These are phyloP conservation scores for Arabidopsis lyrata DNA, from an alignment of 441 rosid genomes.

Conservation along the genomic window DNA sequence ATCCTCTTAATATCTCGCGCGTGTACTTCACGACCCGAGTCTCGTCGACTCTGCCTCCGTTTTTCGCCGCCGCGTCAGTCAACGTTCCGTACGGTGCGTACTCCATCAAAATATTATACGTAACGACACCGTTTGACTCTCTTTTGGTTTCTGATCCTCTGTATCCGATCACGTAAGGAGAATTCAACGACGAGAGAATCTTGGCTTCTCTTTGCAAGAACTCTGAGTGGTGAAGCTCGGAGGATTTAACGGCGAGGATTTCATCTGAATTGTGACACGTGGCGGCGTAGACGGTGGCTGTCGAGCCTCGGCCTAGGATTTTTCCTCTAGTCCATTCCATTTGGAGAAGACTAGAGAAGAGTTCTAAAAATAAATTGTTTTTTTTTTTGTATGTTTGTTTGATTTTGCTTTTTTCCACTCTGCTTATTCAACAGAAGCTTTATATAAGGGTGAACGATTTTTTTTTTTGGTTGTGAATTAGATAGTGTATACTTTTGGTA, in stretches of 20 bases:
- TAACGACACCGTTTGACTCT: conserved; percentile 36
- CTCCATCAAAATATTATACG: conserved; percentile 75
- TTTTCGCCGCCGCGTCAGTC: conserved; percentile 46
- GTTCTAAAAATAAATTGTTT: neutral
- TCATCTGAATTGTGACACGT: conserved; percentile 50
- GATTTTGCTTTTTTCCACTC: conserved; percentile 33
- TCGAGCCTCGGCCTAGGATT: conserved; percentile 72
- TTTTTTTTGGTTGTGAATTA: conserved; percentile 29
- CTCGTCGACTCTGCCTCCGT: conserved; percentile 56
- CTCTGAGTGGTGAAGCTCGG: conserved; percentile 52
- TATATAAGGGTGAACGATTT: conserved; percentile 21
- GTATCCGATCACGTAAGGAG: conserved; percentile 62
- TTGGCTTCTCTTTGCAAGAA: conserved; percentile 65
- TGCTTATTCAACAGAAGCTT: neutral
- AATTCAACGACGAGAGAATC: conserved; percentile 56
- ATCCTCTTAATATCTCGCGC: conserved; percentile 60
- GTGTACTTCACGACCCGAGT: conserved; percentile 52
- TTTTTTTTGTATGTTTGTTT: conserved; percentile 4
- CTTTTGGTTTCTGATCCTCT: conserved; percentile 55
- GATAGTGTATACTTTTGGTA: conserved; percentile 48
- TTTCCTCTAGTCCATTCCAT: conserved; percentile 85
- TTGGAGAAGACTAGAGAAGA: conserved; percentile 33
- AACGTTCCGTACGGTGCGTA: conserved; percentile 67
- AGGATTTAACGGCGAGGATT: conserved; percentile 70
- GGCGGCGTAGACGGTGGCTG: conserved; percentile 81